Base-by-base conservation (phyloP, 495 filamentous ascomycete species). In the Neurospora sp. region DNA sequence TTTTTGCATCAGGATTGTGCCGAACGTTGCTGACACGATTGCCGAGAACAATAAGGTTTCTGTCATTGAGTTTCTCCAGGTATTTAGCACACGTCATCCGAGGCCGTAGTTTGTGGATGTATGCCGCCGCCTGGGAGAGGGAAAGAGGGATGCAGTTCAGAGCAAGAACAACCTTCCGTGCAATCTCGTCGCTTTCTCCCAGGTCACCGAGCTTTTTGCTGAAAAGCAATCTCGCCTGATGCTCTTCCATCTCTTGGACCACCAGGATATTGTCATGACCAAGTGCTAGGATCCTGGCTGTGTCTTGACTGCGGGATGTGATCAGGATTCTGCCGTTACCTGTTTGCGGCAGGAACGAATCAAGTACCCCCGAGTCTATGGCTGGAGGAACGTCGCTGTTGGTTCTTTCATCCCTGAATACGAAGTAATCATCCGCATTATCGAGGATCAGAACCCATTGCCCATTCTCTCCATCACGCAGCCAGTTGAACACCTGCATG, bases 131-230 rank as follows among this genome's bases (percentile, higher is more conserved):
- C 70, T 87, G 84, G 0, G 78, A 76, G 42, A 87, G 83, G 1
- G 83, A 83, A n/a, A 87, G 84, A 10, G 86, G 84, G 73, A 87
- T 79, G 69, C 70, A 81, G 4, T 84, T 83, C 10, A 87, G 77
- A 16, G 74, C 76, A 18, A 44, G 62, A 18, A 77, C 74, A 1
- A 86, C 76, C 39, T 79, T 71, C 31, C 39, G 39, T 11, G 39
- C 49, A 40, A 74, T 71, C 2, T 75, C 66, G 3, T 71, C 39
- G 8, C 27, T 70, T 35, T 62, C 49, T 8, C 42, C 18, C 0
- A 11, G 27, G 11, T 60, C 8, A 54, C 44, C 8, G 2, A 71
- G 46, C 62, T 73, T 74, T 2, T 18, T 27, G 5, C 23, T 46
- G 11, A 74, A 66, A 0, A 74, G 44, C 70, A 40, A 1, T 39